phyloP scores from a whole-genome alignment of 2,329 filamentous ascomycete species.

The Periconia macrospinosa region DNA sequence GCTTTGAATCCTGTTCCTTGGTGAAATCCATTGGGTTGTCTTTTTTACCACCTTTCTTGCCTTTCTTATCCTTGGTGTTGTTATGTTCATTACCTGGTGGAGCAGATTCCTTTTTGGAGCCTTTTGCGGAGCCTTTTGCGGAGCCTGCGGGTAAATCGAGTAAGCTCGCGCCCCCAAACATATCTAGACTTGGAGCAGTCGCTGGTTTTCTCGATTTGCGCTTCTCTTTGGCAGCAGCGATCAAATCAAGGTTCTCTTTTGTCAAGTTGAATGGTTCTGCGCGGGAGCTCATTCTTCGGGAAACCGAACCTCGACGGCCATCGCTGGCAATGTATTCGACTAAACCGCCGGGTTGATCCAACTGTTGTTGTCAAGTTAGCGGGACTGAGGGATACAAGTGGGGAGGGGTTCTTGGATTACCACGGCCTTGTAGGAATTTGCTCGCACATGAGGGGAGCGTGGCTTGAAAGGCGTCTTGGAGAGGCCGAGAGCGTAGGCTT shows the following conservation, averaged over 20 bases:
- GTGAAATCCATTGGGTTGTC: constrained; percentile 27
- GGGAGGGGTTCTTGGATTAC: constrained; percentile 1
- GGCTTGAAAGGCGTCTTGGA: constrained; percentile 34
- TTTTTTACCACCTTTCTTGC: constrained; percentile 3
- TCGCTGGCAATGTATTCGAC: constrained; percentile 39
- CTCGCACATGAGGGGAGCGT: constrained; percentile 7
- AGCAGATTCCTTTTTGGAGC: neutral
- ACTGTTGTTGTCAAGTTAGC: constrained; percentile 9
- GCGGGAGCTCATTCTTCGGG: constrained; percentile 15
- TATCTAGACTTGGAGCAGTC: neutral
- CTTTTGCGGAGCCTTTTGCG: neutral
- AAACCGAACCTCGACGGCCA: constrained; percentile 32
- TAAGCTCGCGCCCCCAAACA: neutral
- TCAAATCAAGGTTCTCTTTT: constrained; percentile 3
- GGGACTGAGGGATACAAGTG: neutral
- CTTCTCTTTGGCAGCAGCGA: too few relatives aligned
- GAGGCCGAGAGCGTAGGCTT: constrained; percentile 31
- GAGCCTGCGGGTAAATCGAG: neutral
- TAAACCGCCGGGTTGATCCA: constrained; percentile 24
- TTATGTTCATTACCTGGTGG: neutral
- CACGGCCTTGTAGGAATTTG: constrained; percentile 9
- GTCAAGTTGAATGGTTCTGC: neutral
- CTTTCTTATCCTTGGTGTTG: neutral
- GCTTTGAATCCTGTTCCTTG: constrained; percentile 44
- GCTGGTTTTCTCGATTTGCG: too few relatives aligned